Base-by-base conservation (phyloP, 2,329 filamentous ascomycete species). In the Fusarium multiceps region DNA sequence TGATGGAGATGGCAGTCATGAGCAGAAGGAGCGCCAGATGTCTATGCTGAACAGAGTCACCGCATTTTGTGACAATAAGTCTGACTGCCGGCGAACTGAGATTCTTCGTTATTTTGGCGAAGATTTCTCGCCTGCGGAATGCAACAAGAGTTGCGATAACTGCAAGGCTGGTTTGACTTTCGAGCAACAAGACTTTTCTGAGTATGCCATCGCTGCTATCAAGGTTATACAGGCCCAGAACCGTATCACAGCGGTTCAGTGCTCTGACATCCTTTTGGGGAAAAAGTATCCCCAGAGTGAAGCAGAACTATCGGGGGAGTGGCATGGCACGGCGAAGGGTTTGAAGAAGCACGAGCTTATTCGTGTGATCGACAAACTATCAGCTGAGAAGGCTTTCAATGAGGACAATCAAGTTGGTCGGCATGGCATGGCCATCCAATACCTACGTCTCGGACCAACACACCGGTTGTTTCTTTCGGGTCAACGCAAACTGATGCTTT, bases 101-200 rank as follows among this genome's bases (percentile, higher is more conserved):
- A 91, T 99, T 18, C 88, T 99, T 34, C 88, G 88, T n/a, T 99
- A 99, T 79, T 99, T 99, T 82, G 94, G 92, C 60, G 97, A 99
- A 79, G 84, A 85, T 2, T 99, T 98, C 77, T 82, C 88, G 54
- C 84, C 85, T 40, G 86, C 88, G 14, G 86, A 93, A 54, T 99
- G 96, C 80, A 84, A 89, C 50, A 85, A 87, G 53, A 87, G 86
- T 2, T 99, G 96, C 79, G 97, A 99, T 82, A 98, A 97, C 77
- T 99, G 96, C 84, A 89, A 86, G 69, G 92, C 90, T 4, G 89
- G 88, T 25, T 84, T 88, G 47, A 85, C 86, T 6, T 96, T 93
- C 74, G 89, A 94, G 72, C 84, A 87, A 54, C 86, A 89, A 61
- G 94, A 98, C 80, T 92, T 95, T 72, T 94, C 93, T 14, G 81